Percentiles rank a stretch among this genome's conserved stretches.
Evolutionary conservation across 2,329 filamentous ascomycete genomes (phyloP).

Genomic region (Ceratocystiopsis sp.): DNA sequence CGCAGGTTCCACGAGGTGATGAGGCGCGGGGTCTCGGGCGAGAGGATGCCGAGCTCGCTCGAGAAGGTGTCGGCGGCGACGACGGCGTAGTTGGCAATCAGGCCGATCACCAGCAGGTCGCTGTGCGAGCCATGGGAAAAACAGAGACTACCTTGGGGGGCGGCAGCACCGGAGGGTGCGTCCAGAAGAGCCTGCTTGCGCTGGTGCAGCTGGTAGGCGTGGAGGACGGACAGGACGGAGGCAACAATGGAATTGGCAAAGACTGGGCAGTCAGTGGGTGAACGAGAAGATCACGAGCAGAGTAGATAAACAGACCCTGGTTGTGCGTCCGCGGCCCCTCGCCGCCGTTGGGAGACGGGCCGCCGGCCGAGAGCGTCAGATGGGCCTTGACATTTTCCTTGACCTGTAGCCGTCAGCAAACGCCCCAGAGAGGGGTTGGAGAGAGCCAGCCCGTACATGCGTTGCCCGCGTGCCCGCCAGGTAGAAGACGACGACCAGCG

Average conservation of each 20-base stretch:
- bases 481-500: slow-evolving; percentile 70
- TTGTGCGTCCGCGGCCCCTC: slow-evolving; percentile 72
- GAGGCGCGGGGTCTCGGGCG: slow-evolving; percentile 56
- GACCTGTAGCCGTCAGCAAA: slow-evolving; percentile 32
- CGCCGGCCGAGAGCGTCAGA: slow-evolving; percentile 62
- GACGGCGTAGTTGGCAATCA: slow-evolving; percentile 73
- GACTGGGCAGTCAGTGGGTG: slow-evolving; percentile 25
- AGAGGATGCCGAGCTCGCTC: slow-evolving; percentile 86
- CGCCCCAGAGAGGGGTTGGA: too few relatives aligned
- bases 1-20: slow-evolving; percentile 67
- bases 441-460: neutral
- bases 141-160: slow-evolving; percentile 27
- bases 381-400: slow-evolving; percentile 75
- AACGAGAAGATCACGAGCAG: neutral
- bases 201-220: slow-evolving; percentile 39
- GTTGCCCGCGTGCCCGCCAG: slow-evolving; percentile 69
- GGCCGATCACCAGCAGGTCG: slow-evolving; percentile 45
- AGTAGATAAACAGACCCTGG: slow-evolving; percentile 36
- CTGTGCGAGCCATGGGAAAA: slow-evolving; percentile 36
- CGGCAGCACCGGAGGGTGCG: slow-evolving; percentile 4
- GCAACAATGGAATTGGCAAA: slow-evolving; percentile 76
- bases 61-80: slow-evolving; percentile 89
- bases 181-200: slow-evolving; percentile 24
- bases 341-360: slow-evolving; percentile 42
- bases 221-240: slow-evolving; percentile 43